Evolutionary conservation across 2,329 filamentous ascomycete species (phyloP), one percentile per base, ranked within the genome.

Genomic region (Thelonectria rubi): DNA sequence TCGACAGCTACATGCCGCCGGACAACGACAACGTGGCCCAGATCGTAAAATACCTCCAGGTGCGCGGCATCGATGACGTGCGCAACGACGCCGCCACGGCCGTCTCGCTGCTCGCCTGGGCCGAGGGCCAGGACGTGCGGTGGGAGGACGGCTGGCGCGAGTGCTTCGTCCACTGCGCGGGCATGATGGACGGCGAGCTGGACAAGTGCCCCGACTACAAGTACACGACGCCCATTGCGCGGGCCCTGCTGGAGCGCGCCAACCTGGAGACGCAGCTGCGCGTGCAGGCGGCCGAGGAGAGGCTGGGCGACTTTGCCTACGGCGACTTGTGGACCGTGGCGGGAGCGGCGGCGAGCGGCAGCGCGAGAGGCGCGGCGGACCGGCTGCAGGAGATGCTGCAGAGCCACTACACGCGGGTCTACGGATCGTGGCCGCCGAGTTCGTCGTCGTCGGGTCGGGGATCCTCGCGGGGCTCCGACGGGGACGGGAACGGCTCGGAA

Each of bases 61-160:
- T 81, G 0, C 82, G 85, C 11, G 84, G 84, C 6, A 83, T 91
- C 6, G 87, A 91, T 65, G 88, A 92, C 70, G 80, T 88, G 11
- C 83, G 88, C 11, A 84, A 85, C 57, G 86, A 87, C 62, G 78
- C 86, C 0, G 84, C 86, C 37, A 79, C 80, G 2, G 88, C 89
- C 1, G 81, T 89, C 2, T 83, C 85, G 0, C 76, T 91, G 15
- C 78, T 92, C 4, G 84, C 86, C 0, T 92, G 88, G 86, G 84
- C 86, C 2, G 90, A 92, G 67, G 80, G 80, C n/a, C 79, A 82
- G 2, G 82, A 79, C 17, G 84, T 91, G 9, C 81, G 81, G 5
- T 90, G 88, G 87, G 82, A 86, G 46, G 85, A 88, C 64, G 88
- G 88, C 1, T 92, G 88, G 82, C 81, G 84, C 15, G 89, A 91